Conservation (phyloP, 371 early-diverging fungal genomes). For the Mortierella sp. region DNA sequence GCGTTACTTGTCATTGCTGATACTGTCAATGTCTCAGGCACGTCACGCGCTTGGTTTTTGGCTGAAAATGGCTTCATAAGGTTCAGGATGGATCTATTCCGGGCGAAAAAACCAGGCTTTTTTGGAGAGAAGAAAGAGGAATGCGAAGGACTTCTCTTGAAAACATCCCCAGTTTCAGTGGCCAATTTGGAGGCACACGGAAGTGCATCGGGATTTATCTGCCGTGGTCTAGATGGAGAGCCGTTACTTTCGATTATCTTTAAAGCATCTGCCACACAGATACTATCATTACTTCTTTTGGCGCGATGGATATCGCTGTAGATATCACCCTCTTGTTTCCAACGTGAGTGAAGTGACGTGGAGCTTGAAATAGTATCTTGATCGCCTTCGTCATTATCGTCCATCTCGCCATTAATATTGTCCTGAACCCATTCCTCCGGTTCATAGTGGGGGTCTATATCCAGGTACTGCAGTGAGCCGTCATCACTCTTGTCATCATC, state of each 20-base stretch:
- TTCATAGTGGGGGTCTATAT: neutral
- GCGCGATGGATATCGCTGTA: neutral
- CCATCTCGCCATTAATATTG: neutral
- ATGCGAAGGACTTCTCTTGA: neutral
- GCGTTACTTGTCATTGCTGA: neutral
- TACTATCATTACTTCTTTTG: neutral
- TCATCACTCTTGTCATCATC: conserved; percentile 1
- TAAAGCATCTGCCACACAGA: neutral
- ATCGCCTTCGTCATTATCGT: neutral
- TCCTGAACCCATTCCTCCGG: neutral
- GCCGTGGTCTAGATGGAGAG: neutral
- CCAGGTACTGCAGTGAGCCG: conserved; percentile 20
- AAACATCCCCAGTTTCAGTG: neutral
- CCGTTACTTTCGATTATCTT: neutral
- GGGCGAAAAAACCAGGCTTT: neutral
- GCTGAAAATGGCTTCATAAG: neutral
- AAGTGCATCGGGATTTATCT: neutral
- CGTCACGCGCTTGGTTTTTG: neutral
- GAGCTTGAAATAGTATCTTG: neutral
- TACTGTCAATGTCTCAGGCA: neutral
- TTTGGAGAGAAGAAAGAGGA: neutral
- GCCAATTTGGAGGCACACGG: neutral
- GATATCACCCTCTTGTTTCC: neutral
- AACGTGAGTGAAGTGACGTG: neutral
- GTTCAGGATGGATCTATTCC: neutral